Percentiles rank a stretch among this genome's conserved stretches.
Conservation (phyloP, 108 stramenopile species). For the Nitzschia sp. region DNA sequence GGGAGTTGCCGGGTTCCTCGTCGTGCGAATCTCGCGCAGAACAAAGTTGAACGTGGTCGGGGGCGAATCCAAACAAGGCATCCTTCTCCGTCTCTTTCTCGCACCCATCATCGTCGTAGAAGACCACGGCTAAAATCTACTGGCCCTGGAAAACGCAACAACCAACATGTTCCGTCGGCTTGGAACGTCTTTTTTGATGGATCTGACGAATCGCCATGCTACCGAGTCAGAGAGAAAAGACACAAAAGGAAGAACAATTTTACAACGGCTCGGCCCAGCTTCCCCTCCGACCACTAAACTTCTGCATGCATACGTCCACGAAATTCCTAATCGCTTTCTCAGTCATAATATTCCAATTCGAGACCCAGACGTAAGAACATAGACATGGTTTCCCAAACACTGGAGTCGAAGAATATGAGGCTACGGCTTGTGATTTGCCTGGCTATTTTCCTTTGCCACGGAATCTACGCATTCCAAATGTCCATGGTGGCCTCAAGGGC, state of each 20-base stretch:
- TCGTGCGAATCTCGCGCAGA: neutral
- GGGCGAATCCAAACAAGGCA: neutral
- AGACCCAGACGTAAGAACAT: neutral
- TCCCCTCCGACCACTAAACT: too few species aligned
- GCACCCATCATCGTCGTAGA: too few species aligned
- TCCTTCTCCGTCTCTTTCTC: neutral
- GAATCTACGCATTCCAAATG: conserved; percentile 17
- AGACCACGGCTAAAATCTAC: too few species aligned
- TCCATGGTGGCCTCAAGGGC: conserved; percentile 36
- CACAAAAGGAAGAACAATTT: neutral
- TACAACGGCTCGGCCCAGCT: neutral
- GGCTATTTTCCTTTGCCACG: conserved; percentile 11
- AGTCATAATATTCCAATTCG: too few species aligned
- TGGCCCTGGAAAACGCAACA: too few species aligned
- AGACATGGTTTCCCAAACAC: neutral
- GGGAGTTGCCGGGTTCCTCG: neutral
- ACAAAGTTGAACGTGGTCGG: neutral
- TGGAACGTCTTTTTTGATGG: neutral
- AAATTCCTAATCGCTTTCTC: too few species aligned
- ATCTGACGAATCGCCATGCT: conserved; percentile 9
- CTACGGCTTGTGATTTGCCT: neutral
- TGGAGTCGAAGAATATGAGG: neutral
- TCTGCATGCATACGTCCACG: too few species aligned
- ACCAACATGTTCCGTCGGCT: too few species aligned
- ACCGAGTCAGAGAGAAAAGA: conserved; percentile 3